phyloP scores from a whole-genome alignment of 768 basidiomycete species.

The Termitomyces sp. region DNA sequence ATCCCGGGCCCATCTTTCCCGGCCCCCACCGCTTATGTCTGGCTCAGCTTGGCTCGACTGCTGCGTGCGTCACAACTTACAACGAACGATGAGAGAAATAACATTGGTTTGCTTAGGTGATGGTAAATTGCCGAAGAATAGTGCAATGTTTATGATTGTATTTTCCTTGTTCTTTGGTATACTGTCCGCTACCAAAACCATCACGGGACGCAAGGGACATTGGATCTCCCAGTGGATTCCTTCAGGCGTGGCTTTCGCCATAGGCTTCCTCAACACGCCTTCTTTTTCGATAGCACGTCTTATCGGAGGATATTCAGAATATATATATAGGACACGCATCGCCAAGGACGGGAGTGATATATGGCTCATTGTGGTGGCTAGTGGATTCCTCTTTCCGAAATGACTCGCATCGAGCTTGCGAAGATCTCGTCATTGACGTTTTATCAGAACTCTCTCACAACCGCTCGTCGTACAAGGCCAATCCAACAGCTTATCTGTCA shows the following conservation, averaged over 20 bases:
- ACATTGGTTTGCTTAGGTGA: conserved; percentile 47
- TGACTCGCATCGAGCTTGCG: conserved; percentile 69
- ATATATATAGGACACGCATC: conserved; percentile 51
- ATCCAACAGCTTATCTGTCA: conserved; percentile 77
- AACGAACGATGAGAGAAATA: background rate
- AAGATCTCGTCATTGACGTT: conserved; percentile 75
- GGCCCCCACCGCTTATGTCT: conserved; percentile 92
- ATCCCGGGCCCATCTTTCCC: conserved; percentile 96
- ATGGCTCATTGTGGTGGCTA: conserved; percentile 79
- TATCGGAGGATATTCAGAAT: conserved; percentile 81
- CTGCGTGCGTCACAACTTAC: conserved; percentile 46
- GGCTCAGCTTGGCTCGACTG: conserved; percentile 73
- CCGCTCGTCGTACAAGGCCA: conserved; percentile 57
- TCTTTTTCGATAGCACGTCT: conserved; percentile 90
- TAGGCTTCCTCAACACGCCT: conserved; percentile 94
- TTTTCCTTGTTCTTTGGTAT: conserved; percentile 71
- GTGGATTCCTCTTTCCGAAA: conserved; percentile 59
- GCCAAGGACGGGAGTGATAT: conserved; percentile 57
- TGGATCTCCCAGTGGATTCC: conserved; percentile 76
- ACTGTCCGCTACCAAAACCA: conserved; percentile 62
- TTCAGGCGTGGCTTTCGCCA: conserved; percentile 91
- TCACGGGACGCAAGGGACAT: conserved; percentile 40
- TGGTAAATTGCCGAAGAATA: conserved; percentile 75
- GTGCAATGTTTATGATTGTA: conserved; percentile 67
- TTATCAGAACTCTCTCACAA: conserved; percentile 62